These are phyloP conservation scores for Globisporangium apiculatum DNA, from an alignment of 352 stramenopile species.

Conservation along the genomic window DNA sequence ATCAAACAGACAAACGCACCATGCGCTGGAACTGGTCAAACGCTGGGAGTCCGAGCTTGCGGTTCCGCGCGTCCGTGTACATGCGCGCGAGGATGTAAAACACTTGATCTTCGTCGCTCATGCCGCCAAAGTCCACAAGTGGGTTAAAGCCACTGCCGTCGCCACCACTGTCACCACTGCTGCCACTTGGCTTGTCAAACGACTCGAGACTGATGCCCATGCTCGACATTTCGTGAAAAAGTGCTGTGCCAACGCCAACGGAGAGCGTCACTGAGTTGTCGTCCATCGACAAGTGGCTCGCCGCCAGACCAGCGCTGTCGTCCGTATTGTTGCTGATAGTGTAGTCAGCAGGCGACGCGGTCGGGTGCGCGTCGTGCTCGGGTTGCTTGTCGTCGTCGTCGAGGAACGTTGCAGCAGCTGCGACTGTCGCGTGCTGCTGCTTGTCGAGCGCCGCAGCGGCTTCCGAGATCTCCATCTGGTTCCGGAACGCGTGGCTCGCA, in stretches of 20 bases:
- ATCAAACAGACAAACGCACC: constrained; percentile 27
- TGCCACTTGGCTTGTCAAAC: constrained; percentile 31
- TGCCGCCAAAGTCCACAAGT: constrained; percentile 34
- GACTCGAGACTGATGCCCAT: constrained; percentile 67
- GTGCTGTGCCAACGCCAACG: constrained; percentile 32
- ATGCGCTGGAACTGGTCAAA: constrained; percentile 82
- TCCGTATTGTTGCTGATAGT: neutral
- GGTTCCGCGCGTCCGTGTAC: constrained; percentile 58
- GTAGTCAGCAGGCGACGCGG: constrained; percentile 10
- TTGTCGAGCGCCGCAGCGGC: constrained; percentile 10
- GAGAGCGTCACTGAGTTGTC: constrained; percentile 12
- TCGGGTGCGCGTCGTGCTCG: constrained; percentile 20
- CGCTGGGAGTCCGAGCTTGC: constrained; percentile 72
- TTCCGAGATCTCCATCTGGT: constrained; percentile 52
- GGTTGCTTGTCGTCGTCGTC: neutral
- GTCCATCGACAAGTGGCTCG: constrained; percentile 8
- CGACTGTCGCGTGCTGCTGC: constrained; percentile 9
- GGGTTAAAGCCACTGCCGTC: constrained; percentile 11
- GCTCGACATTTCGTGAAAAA: constrained; percentile 73
- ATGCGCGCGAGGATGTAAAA: constrained; percentile 77
- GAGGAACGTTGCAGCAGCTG: too few relatives aligned
- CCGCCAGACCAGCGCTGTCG: neutral
- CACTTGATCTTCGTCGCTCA: constrained; percentile 66
- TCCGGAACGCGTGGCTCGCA: constrained; percentile 64
- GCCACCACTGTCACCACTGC: too few relatives aligned